A percentile compares a stretch with the other conserved stretches of the same genome.
Evolutionary conservation across 352 stramenopile genomes (phyloP).

Genomic region (Globisporangium cystogenes): DNA sequence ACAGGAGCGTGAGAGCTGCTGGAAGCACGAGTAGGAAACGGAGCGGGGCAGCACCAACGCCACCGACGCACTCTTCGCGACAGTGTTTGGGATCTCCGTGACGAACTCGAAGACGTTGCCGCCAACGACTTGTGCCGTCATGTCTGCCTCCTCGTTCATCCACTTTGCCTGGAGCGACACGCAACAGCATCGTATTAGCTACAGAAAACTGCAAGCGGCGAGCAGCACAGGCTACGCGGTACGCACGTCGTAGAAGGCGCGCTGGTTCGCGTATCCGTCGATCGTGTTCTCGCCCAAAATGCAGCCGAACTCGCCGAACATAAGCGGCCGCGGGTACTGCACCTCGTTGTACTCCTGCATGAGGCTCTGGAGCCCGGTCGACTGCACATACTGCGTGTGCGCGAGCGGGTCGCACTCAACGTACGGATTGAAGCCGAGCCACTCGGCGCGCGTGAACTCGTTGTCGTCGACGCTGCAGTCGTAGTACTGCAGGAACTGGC

Average conservation of each 20-base stretch:
- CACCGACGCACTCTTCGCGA: constrained; percentile 19
- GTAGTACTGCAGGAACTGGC: constrained; percentile 71
- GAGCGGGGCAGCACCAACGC: no score
- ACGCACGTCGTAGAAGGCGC: constrained; percentile 50
- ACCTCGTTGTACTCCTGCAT: constrained; percentile 48
- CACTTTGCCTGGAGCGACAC: no score
- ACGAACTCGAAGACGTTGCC: constrained; percentile 78
- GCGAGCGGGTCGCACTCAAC: constrained; percentile 54
- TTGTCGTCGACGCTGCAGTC: constrained; percentile 45
- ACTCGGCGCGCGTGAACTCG: constrained; percentile 46
- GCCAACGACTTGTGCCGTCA: constrained; percentile 57
- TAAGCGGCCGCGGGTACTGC: constrained; percentile 48
- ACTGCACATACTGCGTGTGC: constrained; percentile 48
- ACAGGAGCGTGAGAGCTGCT: no score
- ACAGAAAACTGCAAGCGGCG: no score
- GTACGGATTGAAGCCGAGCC: constrained; percentile 46
- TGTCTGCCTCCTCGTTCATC: constrained; percentile 71
- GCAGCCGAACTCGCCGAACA: constrained; percentile 79
- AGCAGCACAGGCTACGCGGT: no score
- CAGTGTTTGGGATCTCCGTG: constrained; percentile 53
- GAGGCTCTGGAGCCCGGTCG: constrained; percentile 48
- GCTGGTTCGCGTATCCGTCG: constrained; percentile 65
- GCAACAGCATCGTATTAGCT: no score
- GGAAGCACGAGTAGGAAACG: no score
- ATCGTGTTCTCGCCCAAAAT: constrained; percentile 60